A percentile compares a stretch with the other conserved stretches of the same genome.
These are phyloP conservation scores for Fusarium sp. DNA, from an alignment of 2,329 filamentous ascomycete genomes.

Conservation along the genomic window DNA sequence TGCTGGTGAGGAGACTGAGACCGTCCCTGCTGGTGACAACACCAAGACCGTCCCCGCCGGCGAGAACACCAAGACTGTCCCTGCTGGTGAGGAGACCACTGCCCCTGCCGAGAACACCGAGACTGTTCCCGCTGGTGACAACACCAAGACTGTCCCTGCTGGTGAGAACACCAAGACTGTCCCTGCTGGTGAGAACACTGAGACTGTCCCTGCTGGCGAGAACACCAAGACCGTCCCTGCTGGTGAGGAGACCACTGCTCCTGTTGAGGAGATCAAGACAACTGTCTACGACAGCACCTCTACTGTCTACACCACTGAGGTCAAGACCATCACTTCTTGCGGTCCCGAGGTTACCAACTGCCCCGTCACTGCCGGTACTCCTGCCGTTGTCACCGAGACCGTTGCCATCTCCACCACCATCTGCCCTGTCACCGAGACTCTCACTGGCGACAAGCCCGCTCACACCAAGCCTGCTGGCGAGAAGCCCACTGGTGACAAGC, in stretches of 20 bases:
- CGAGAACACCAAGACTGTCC: constrained; percentile 53
- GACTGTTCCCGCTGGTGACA: too few species aligned
- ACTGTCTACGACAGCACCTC: constrained; percentile 57
- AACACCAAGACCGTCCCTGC: constrained; percentile 29
- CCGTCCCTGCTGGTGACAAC: constrained; percentile 14
- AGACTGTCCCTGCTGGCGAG: constrained; percentile 27
- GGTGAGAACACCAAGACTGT: constrained; percentile 16
- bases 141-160: too few species aligned
- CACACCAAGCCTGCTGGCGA: constrained; percentile 23
- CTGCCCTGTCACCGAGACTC: constrained; percentile 70
- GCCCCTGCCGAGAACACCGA: constrained; percentile 59
- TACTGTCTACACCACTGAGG: constrained; percentile 62
- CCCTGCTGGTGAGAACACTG: constrained; percentile 18
- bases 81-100: constrained; percentile 22
- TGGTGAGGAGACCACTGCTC: constrained; percentile 42
- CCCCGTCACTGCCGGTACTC: constrained; percentile 59
- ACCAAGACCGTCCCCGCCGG: constrained; percentile 27
- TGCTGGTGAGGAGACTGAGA: constrained; percentile 8
- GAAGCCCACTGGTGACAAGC: constrained; percentile 29
- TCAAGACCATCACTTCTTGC: constrained; percentile 64
- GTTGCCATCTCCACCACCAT: constrained; percentile 69
- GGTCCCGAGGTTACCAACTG: constrained; percentile 61
- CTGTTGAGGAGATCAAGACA: constrained; percentile 48
- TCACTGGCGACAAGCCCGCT: constrained; percentile 26
- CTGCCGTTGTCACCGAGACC: constrained; percentile 64